Evolutionary conservation across 2,329 filamentous ascomycete species (phyloP), one percentile per base, ranked within the genome.

Genomic region (Tolypocladium amazonense): DNA sequence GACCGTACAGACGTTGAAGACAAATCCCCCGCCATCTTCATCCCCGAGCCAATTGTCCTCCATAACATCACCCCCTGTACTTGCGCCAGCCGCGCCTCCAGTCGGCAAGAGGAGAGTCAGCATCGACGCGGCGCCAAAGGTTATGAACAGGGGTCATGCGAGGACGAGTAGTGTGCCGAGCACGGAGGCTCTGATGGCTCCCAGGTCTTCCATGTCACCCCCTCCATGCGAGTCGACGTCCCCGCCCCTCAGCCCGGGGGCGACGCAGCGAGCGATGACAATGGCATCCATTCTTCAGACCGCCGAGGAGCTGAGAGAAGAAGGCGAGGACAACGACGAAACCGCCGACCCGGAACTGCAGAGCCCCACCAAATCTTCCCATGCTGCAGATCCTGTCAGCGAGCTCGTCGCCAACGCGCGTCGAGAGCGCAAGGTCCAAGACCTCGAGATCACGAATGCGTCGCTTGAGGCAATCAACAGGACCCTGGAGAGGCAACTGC

Each of bases 381-480:
- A 74, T 66, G 77, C 79, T 15, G 74, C 82, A 20, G 85, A 88
- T 59, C 80, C 85, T 9, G 77, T 88, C 62, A 89, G 85, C 62
- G 92, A 95, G 62, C 79, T 91, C 8, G 91, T 94, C 14, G 84
- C 88, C n/a, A 94, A 91, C 70, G 94, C 94, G 18, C 85, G 94
- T 37, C 84, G 91, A 41, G 94, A 97, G 73, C 85, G 94, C 62
- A 99, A 97, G 76, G 92, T 99, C 1, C 84, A 97, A 65, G 94
- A 99, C 71, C 79, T 99, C 7, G 91, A 99, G 71, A 99, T 99
- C 64, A 96, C 89, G 59, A 99, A 99, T 69, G 94, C 91, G 1
- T 97, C 92, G 1, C 81, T 99, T 3, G 84, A 96, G 60, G 94
- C 94, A 47, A 97, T 99, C 75, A 99, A 99, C 70, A 83, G 92